Conservation (phyloP, 2,329 filamentous ascomycete genomes). For the Colletotrichum liaoningense region DNA sequence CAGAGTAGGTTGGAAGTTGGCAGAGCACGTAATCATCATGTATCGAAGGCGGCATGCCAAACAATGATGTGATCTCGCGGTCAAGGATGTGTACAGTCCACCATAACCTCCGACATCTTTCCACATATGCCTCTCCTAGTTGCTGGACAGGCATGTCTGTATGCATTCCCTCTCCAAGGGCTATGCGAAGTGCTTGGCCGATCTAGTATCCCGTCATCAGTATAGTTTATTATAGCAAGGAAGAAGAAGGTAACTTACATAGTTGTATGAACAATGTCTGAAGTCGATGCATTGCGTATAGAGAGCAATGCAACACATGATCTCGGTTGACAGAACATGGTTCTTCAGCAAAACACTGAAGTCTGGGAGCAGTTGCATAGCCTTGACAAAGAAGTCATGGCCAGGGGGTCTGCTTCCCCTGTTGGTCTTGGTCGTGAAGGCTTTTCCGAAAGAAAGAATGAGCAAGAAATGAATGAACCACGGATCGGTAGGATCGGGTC, state of each 20-base stretch:
- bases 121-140: conserved; percentile 52
- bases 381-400: conserved; percentile 57
- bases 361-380: conserved; percentile 56
- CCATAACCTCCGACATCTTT: conserved; percentile 62
- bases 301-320: conserved; percentile 62
- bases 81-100: conserved; percentile 67
- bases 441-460: conserved; percentile 66
- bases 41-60: conserved; percentile 62
- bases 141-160: conserved; percentile 59
- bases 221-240: neutral
- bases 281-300: conserved; percentile 64
- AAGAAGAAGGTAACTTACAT: conserved; percentile 44
- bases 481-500: conserved; percentile 42
- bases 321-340: conserved; percentile 58
- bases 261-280: conserved; percentile 57
- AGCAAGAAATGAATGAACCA: conserved; percentile 67
- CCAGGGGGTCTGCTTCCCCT: conserved; percentile 55
- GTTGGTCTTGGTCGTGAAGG: conserved; percentile 55
- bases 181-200: conserved; percentile 62
- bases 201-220: conserved; percentile 45
- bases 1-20: conserved; percentile 45
- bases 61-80: conserved; percentile 63
- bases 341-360: conserved; percentile 52
- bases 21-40: conserved; percentile 63
- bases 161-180: conserved; percentile 62